Evolutionary conservation across 768 basidiomycete species (phyloP).

Genomic region (Baorangia bicolor): DNA sequence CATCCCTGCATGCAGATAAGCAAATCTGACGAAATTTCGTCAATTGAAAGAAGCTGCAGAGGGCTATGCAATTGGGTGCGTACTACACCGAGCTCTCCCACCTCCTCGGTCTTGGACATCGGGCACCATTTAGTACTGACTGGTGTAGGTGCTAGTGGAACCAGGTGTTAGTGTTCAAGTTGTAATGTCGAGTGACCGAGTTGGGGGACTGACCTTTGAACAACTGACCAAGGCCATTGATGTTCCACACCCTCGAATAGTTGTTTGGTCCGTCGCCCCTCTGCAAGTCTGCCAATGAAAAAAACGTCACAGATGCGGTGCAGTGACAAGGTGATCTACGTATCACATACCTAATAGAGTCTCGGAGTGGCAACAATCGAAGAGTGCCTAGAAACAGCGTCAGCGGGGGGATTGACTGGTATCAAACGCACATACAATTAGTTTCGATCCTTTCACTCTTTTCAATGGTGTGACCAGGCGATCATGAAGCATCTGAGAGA

Average conservation of each 20-base stretch:
- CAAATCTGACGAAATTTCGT: too few relatives aligned
- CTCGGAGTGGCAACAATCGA: constrained; percentile 34
- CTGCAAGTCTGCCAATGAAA: constrained; percentile 18
- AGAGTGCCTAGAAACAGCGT: constrained; percentile 20
- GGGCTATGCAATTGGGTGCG: too few relatives aligned
- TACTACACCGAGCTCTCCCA: too few relatives aligned
- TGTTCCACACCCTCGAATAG: constrained; percentile 18
- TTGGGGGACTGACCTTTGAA: constrained; percentile 12
- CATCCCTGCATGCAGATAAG: too few relatives aligned
- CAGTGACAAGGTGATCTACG: not conserved
- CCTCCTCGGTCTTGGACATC: too few relatives aligned
- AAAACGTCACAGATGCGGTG: not conserved
- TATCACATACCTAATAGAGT: constrained; percentile 20
- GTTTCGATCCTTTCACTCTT: constrained; percentile 15
- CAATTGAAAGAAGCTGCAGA: too few relatives aligned
- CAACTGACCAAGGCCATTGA: constrained; percentile 11
- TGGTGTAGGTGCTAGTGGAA: too few relatives aligned
- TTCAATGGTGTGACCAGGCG: constrained; percentile 20
- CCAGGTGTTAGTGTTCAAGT: too few relatives aligned
- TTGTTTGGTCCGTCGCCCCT: constrained; percentile 7
- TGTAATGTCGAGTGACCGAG: too few relatives aligned
- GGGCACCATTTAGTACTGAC: too few relatives aligned
- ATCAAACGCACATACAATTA: constrained; percentile 16
- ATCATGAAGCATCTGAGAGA: constrained; percentile 19
- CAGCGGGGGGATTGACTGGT: not conserved